Conservation (phyloP, 176 grass and related monocot genomes). For the Rhipidocladum racemiflorum region DNA sequence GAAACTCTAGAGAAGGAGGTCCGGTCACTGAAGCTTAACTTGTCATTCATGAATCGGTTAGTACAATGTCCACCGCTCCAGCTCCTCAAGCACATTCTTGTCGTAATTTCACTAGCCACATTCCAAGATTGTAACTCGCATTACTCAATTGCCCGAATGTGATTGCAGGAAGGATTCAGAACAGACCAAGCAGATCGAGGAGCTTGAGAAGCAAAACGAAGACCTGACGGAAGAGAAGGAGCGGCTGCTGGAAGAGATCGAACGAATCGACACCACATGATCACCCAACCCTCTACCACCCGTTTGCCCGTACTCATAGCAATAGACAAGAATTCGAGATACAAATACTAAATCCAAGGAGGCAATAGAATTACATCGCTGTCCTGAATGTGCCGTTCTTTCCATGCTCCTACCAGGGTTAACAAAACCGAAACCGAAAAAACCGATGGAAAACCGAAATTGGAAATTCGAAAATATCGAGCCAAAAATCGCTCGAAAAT, state of each 20-base stretch:
- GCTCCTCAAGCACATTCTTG: background rate
- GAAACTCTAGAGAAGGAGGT: slow-evolving; percentile 79
- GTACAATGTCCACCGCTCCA: background rate
- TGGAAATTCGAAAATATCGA: no score
- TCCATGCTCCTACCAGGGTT: slow-evolving; percentile 14
- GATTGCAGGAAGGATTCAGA: slow-evolving; percentile 71
- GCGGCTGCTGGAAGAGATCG: slow-evolving; percentile 58
- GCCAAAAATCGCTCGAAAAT: no score
- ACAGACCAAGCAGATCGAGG: slow-evolving; percentile 72
- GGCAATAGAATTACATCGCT: slow-evolving; percentile 4
- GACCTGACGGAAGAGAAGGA: slow-evolving; percentile 55
- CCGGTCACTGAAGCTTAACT: slow-evolving; percentile 69
- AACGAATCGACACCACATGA: slow-evolving; percentile 47
- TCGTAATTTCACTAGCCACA: background rate
- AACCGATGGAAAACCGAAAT: no score
- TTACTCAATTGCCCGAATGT: background rate
- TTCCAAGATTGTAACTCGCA: background rate
- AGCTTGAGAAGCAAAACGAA: slow-evolving; percentile 76
- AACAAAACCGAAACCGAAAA: no score
- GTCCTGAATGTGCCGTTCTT: slow-evolving; percentile 38
- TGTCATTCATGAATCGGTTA: slow-evolving; percentile 79
- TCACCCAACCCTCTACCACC: background rate
- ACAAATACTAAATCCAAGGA: slow-evolving; percentile 16
- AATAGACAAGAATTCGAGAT: slow-evolving; percentile 25
- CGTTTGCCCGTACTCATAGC: slow-evolving; percentile 10